Evolutionary conservation across 306 rosid species (phyloP).

Genomic region (Corylus avellana): DNA sequence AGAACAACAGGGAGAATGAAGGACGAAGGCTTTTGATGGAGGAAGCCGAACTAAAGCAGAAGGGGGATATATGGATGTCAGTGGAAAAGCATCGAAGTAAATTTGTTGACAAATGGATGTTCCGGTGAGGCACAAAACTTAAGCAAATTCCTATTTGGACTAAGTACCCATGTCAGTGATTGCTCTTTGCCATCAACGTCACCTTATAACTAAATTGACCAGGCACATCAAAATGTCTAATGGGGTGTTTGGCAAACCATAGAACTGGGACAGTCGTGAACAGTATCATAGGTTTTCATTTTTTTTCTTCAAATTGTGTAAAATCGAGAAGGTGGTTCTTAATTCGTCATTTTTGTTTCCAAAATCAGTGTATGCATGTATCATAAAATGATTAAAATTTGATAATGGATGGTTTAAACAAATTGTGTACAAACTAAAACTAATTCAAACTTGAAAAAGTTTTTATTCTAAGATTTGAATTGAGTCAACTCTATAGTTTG

Average conservation of each 20-base stretch:
- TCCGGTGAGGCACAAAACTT: conserved; percentile 43
- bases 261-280: not conserved
- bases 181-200: conserved; percentile 1
- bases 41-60: conserved; percentile 71
- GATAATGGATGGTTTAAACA: too few species aligned
- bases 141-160: conserved; percentile 2
- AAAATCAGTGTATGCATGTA: too few species aligned
- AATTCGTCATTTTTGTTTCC: too few species aligned
- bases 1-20: conserved; percentile 65
- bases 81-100: conserved; percentile 40
- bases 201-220: not conserved
- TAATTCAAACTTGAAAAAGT: too few species aligned
- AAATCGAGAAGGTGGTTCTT: too few species aligned
- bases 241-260: not conserved
- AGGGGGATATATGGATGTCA: conserved; percentile 50
- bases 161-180: not conserved
- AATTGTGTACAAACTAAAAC: too few species aligned
- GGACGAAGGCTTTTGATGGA: conserved; percentile 69
- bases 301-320: too few species aligned
- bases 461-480: too few species aligned
- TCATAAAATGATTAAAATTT: too few species aligned
- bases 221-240: not conserved
- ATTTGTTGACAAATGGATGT: conserved; percentile 56
- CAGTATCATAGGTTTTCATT: too few species aligned
- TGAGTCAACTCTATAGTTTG: too few species aligned